phyloP scores from a whole-genome alignment of 2,329 filamentous ascomycete species.

The Trichoderma gracile region DNA sequence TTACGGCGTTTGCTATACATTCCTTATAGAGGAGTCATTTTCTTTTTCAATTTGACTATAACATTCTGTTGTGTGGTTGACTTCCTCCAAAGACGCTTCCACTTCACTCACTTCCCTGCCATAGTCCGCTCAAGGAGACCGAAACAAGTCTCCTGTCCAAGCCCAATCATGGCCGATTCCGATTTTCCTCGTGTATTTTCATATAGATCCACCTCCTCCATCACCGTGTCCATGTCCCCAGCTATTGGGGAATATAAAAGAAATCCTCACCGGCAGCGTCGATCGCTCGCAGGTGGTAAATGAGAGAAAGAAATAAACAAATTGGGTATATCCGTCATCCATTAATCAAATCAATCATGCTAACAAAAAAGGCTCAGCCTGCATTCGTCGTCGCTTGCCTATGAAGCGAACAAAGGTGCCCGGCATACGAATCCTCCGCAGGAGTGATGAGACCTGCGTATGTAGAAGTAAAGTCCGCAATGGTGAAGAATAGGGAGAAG shows the following conservation, averaged over 20 bases:
- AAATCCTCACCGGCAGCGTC: constrained; percentile 1
- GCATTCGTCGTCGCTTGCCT: constrained; percentile 5
- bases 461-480: constrained; percentile 12
- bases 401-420: constrained; percentile 15
- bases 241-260: not conserved
- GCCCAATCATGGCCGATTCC: not conserved
- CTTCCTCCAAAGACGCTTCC: not conserved
- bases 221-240: not conserved
- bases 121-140: not conserved
- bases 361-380: constrained; percentile 24
- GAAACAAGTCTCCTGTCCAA: too few relatives aligned
- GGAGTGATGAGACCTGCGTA: constrained; percentile 25
- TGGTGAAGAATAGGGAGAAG: not conserved
- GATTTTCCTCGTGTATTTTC: not conserved
- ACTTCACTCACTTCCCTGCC: not conserved
- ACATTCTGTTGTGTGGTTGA: not conserved
- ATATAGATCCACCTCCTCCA: not conserved
- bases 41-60: not conserved
- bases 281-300: constrained; percentile 24
- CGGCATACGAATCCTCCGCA: constrained; percentile 27
- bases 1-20: not conserved
- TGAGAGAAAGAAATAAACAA: constrained; percentile 17
- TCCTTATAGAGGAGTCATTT: not conserved
- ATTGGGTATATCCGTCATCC: constrained; percentile 39
- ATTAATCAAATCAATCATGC: constrained; percentile 27